phyloP scores from a whole-genome alignment of 352 stramenopile species.

The Pythium volutum region DNA sequence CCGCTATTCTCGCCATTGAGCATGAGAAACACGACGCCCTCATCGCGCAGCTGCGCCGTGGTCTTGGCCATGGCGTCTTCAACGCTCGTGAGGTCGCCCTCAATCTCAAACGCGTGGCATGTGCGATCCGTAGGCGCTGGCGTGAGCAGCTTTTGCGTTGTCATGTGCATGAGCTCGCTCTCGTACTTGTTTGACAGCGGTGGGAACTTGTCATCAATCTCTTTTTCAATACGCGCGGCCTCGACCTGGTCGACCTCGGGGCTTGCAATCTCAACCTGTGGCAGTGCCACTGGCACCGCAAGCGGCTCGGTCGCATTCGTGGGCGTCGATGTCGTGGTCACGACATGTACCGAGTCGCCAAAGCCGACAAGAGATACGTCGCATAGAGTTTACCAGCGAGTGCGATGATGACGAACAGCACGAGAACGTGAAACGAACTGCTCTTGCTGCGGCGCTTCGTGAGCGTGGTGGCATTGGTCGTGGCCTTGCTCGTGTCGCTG shows the following conservation, averaged over 20 bases:
- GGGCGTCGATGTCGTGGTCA: slow-evolving; percentile 5
- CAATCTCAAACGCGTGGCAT: slow-evolving; percentile 32
- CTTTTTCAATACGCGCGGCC: slow-evolving; percentile 15
- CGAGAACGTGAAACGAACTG: slow-evolving; percentile 30
- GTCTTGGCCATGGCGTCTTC: slow-evolving; percentile 30
- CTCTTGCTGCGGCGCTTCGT: slow-evolving; percentile 8
- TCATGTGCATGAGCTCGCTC: slow-evolving; percentile 51
- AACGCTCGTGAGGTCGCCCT: slow-evolving; percentile 34
- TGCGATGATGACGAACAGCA: slow-evolving; percentile 33
- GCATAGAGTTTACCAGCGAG: slow-evolving; percentile 30
- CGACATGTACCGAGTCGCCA: background rate
- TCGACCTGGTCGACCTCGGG: slow-evolving; percentile 16
- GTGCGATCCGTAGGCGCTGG: background rate
- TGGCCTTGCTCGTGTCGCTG: slow-evolving; percentile 14
- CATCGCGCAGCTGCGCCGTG: slow-evolving; percentile 29
- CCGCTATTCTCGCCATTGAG: slow-evolving; percentile 67
- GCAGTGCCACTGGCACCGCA: no score
- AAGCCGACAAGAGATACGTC: slow-evolving; percentile 14
- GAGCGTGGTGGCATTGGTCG: background rate
- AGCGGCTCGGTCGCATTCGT: slow-evolving; percentile 13
- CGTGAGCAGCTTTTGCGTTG: slow-evolving; percentile 38
- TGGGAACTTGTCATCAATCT: slow-evolving; percentile 20
- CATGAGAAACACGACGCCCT: slow-evolving; percentile 57
- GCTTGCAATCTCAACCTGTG: background rate
- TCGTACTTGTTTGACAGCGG: slow-evolving; percentile 48